Evolutionary conservation across 78 protist species (phyloP).

Genomic region (Acrasis kona): DNA sequence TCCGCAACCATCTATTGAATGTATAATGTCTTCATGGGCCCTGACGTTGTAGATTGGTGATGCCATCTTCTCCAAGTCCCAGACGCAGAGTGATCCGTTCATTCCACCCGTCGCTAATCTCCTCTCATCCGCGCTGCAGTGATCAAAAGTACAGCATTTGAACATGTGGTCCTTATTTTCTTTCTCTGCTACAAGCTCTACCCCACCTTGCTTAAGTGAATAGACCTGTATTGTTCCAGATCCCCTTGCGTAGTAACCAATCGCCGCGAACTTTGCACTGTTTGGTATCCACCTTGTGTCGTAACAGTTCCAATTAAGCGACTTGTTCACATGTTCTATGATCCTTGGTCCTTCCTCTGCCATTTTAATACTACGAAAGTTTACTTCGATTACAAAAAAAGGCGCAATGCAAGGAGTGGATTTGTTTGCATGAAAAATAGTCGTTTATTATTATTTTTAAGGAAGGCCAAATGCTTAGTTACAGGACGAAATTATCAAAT

Average conservation of each 20-base stretch:
- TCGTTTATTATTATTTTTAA: too few relatives aligned
- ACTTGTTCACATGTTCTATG: constrained; percentile 35
- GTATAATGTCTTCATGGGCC: constrained; percentile 38
- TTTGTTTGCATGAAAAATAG: too few relatives aligned
- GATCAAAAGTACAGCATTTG: constrained; percentile 60
- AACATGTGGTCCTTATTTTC: constrained; percentile 8
- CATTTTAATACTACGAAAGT: too few relatives aligned
- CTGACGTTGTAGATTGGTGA: constrained; percentile 4
- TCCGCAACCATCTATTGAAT: constrained; percentile 42
- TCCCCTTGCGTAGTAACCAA: constrained; percentile 36
- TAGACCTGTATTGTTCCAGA: constrained; percentile 48
- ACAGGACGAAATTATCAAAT: too few relatives aligned
- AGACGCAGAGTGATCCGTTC: constrained; percentile 31
- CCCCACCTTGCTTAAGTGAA: constrained; percentile 8
- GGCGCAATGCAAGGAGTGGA: too few relatives aligned
- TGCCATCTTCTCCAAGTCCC: constrained; percentile 30
- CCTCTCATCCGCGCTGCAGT: constrained; percentile 3
- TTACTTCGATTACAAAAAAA: too few relatives aligned
- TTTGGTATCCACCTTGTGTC: constrained; percentile 42
- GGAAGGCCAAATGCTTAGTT: too few relatives aligned
- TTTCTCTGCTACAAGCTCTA: neutral
- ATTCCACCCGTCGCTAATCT: constrained; percentile 54
- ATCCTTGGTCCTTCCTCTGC: too few relatives aligned
- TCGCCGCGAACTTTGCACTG: constrained; percentile 33
- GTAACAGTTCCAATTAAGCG: constrained; percentile 35